These are phyloP conservation scores for Aechmea fasciata DNA, from an alignment of 176 grass and related monocot species.

Conservation along the genomic window DNA sequence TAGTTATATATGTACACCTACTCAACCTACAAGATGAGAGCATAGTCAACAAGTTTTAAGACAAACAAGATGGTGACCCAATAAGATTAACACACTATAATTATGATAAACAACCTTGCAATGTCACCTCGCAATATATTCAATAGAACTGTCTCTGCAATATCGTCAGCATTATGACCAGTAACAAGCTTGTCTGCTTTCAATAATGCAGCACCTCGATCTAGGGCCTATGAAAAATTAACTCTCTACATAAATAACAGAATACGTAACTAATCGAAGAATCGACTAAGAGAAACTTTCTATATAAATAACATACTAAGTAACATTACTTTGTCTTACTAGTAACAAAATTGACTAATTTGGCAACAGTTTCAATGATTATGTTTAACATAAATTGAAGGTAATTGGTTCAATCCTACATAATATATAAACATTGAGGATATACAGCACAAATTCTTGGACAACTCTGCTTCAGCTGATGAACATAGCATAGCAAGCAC, in stretches of 20 bases:
- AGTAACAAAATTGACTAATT: too few species aligned
- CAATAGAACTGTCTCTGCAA: conserved; percentile 90
- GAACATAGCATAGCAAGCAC: too few species aligned
- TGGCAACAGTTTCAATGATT: too few species aligned
- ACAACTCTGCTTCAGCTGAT: too few species aligned
- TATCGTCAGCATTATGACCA: conserved; percentile 97
- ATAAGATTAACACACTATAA: neutral
- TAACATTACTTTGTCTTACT: too few species aligned
- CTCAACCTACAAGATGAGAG: conserved; percentile 65
- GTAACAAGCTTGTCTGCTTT: conserved; percentile 91
- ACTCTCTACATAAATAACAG: neutral
- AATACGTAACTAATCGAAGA: too few species aligned
- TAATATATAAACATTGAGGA: too few species aligned
- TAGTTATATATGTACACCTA: conserved; percentile 88
- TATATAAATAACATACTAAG: too few species aligned
- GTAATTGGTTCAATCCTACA: too few species aligned
- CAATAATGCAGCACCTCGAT: conserved; percentile 87
- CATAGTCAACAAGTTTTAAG: conserved; percentile 6
- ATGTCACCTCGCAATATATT: conserved; percentile 99
- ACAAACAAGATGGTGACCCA: conserved; percentile 13
- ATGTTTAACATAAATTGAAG: too few species aligned
- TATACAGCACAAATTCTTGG: too few species aligned
- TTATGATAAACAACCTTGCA: conserved; percentile 49
- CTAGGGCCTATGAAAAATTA: conserved; percentile 47
- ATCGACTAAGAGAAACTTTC: too few species aligned